Conservation (phyloP, 257 asterid genomes). For the Ophiorrhiza pumila region DNA sequence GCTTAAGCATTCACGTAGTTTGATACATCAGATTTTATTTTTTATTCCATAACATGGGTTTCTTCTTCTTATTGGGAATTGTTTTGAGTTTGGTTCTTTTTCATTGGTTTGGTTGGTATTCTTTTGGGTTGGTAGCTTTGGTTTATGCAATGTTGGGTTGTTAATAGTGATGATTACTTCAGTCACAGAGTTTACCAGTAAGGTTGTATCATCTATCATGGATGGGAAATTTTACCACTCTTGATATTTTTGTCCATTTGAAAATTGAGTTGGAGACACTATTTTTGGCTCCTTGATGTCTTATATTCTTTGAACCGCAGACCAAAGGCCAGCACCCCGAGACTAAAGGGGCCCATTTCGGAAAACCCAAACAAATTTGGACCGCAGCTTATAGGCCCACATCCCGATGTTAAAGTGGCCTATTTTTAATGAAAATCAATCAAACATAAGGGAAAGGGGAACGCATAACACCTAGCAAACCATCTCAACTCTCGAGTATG, state of each 20-base stretch:
- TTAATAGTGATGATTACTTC: conserved; percentile 4
- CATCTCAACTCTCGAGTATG: too few relatives aligned
- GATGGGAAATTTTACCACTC: background rate
- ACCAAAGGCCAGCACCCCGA: too few relatives aligned
- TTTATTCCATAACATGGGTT: background rate
- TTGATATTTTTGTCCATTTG: background rate
- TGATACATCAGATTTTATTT: background rate
- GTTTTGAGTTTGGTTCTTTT: conserved; percentile 12
- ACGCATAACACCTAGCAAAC: too few relatives aligned
- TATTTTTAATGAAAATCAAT: too few relatives aligned
- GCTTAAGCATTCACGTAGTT: conserved; percentile 7
- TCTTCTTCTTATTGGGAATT: background rate
- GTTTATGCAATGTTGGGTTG: background rate
- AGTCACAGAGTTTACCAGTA: background rate
- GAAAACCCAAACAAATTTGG: too few relatives aligned
- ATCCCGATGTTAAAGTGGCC: too few relatives aligned
- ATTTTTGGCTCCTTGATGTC: too few relatives aligned
- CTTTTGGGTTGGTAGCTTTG: background rate
- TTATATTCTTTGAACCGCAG: too few relatives aligned
- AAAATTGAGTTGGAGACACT: background rate
- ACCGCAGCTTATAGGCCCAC: too few relatives aligned
- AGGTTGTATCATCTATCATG: conserved; percentile 29
- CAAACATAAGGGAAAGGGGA: too few relatives aligned
- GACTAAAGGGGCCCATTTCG: too few relatives aligned
- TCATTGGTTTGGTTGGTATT: too few relatives aligned